These are phyloP conservation scores for Lachancea dasiensis DNA, from an alignment of 805 yeast genomes.

Conservation along the genomic window DNA sequence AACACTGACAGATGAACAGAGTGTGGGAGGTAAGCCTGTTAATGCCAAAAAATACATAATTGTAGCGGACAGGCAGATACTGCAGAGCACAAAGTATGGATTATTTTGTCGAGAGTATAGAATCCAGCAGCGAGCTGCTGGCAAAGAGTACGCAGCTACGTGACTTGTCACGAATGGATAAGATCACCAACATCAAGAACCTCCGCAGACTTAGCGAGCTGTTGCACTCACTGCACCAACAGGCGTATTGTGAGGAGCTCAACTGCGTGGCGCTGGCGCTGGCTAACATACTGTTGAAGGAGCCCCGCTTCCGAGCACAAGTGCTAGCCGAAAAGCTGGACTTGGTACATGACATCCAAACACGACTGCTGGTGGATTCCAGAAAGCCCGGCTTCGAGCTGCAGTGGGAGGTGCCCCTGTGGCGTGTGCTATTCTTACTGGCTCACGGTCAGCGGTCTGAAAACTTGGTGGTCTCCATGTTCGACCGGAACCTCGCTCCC, in stretches of 20 bases:
- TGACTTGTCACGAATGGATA: constrained; percentile 6
- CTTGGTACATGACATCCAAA: constrained; percentile 8
- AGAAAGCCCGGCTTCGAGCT: background rate
- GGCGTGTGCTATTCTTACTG: constrained; percentile 12
- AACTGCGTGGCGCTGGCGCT: constrained; percentile 5
- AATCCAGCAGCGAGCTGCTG: constrained; percentile 1
- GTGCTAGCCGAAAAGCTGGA: background rate
- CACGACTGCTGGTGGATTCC: constrained; percentile 5
- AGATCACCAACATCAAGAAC: background rate
- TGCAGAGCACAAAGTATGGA: constrained; percentile 3
- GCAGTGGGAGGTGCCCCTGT: constrained; percentile 7
- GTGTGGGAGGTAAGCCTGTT: too few relatives aligned
- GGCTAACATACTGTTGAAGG: constrained; percentile 12
- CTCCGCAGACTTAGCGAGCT: constrained; percentile 5
- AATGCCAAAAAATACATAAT: too few relatives aligned
- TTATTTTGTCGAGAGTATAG: constrained; percentile 1
- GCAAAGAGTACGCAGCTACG: constrained; percentile 2
- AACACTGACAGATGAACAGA: too few relatives aligned
- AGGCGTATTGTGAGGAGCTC: background rate
- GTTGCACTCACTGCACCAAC: constrained; percentile 4
- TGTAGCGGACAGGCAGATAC: background rate
- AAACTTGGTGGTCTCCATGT: background rate
- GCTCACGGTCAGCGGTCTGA: constrained; percentile 6
- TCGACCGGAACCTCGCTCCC: constrained; percentile 8
- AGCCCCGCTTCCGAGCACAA: constrained; percentile 4